Conservation (phyloP, 768 basidiomycete species). For the Rhodocollybia butyracea region DNA sequence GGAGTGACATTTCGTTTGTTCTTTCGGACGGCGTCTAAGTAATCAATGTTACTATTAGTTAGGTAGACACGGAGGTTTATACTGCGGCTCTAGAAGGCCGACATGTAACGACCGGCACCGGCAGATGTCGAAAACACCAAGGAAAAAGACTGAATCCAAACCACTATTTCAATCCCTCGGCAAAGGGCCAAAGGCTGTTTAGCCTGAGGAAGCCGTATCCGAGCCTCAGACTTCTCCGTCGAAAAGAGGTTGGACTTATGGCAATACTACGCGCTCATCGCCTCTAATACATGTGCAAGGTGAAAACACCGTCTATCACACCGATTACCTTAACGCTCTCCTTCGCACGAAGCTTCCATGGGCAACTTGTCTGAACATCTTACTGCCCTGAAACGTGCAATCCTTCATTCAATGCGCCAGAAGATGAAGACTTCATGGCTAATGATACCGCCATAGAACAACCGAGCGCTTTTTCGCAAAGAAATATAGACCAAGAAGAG, state of each 20-base stretch:
- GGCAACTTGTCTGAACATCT: constrained; percentile 38
- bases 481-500: constrained; percentile 78
- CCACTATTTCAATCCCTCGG: not conserved
- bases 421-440: constrained; percentile 37
- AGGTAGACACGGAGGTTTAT: constrained; percentile 41
- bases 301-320: constrained; percentile 1
- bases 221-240: constrained; percentile 1
- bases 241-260: not conserved
- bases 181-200: not conserved
- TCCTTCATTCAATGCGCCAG: constrained; percentile 20
- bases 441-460: constrained; percentile 55
- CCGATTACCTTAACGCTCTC: not conserved
- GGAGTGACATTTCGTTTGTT: too few relatives aligned
- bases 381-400: constrained; percentile 63
- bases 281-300: not conserved
- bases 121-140: not conserved
- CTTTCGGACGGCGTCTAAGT: too few relatives aligned
- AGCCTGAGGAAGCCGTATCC: not conserved
- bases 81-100: too few relatives aligned
- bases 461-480: constrained; percentile 60
- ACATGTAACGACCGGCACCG: too few relatives aligned
- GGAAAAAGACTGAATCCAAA: not conserved
- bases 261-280: not conserved
- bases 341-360: not conserved
- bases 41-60: constrained; percentile 22